These are phyloP conservation scores for Russula compacta DNA, from an alignment of 768 basidiomycete genomes.

Conservation along the genomic window DNA sequence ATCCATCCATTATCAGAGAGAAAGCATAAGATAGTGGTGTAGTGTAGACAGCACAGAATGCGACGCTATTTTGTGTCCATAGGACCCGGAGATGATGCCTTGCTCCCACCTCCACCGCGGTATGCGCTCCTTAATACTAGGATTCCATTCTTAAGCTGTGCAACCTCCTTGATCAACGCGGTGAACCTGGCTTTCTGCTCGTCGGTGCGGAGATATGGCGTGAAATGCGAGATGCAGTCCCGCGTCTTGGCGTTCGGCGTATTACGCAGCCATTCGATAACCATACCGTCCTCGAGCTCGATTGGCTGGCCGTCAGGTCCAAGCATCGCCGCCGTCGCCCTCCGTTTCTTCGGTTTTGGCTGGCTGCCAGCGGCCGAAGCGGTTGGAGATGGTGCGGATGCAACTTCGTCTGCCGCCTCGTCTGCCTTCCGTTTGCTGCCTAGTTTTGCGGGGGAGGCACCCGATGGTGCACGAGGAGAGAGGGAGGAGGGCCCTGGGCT, in stretches of 20 bases:
- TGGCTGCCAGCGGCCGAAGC: conserved; percentile 22
- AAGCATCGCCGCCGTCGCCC: conserved; percentile 27
- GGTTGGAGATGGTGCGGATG: conserved; percentile 1
- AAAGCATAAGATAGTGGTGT: neutral
- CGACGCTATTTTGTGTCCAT: conserved; percentile 7
- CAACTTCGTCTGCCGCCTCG: conserved; percentile 20
- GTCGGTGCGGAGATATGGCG: conserved; percentile 59
- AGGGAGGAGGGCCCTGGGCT: conserved; percentile 23
- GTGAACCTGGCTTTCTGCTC: conserved; percentile 69
- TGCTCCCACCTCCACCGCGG: conserved; percentile 10
- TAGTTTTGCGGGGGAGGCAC: conserved; percentile 24
- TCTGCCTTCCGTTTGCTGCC: conserved; percentile 56
- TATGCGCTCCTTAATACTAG: conserved; percentile 36
- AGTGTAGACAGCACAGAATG: neutral
- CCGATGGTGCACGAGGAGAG: conserved; percentile 25
- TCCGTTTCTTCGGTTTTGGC: conserved; percentile 50
- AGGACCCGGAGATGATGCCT: conserved; percentile 11
- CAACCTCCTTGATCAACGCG: conserved; percentile 72
- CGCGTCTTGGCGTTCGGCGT: conserved; percentile 63
- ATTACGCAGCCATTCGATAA: conserved; percentile 68
- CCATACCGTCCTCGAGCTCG: conserved; percentile 53
- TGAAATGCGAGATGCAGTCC: conserved; percentile 75
- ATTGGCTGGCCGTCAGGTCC: conserved; percentile 35
- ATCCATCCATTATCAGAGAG: neutral
- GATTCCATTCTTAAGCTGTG: conserved; percentile 57